Evolutionary conservation across 108 stramenopile species (phyloP).

Genomic region (Nitzschia sp.): DNA sequence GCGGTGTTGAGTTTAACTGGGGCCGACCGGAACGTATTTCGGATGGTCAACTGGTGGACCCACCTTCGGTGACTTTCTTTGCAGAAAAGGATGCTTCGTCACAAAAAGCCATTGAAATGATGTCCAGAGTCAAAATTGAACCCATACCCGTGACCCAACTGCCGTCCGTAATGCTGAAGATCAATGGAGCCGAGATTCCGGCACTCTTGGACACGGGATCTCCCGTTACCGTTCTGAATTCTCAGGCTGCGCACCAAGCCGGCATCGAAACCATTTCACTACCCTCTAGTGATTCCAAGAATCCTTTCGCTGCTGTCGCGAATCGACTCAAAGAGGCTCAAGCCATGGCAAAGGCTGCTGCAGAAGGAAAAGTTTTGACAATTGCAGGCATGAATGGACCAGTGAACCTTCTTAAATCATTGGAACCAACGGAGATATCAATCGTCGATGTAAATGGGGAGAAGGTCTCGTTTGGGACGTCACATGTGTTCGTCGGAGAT

Average conservation of each 20-base stretch:
- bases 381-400: conserved; percentile 59
- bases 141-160: conserved; percentile 54
- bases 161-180: conserved; percentile 49
- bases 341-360: conserved; percentile 47
- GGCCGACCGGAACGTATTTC: conserved; percentile 1
- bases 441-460: conserved; percentile 17
- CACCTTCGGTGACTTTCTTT: conserved; percentile 59
- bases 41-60: conserved; percentile 7
- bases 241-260: conserved; percentile 59
- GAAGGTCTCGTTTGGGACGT: conserved; percentile 33
- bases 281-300: conserved; percentile 24
- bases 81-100: conserved; percentile 29
- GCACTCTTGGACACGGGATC: conserved; percentile 85
- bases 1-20: conserved; percentile 77
- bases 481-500: conserved; percentile 66
- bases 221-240: conserved; percentile 76
- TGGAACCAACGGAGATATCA: conserved; percentile 16
- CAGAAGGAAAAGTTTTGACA: conserved; percentile 56
- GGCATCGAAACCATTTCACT: conserved; percentile 40
- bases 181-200: conserved; percentile 65
- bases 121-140: conserved; percentile 47
- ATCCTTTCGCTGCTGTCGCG: conserved; percentile 59
- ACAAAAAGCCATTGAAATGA: conserved; percentile 24
- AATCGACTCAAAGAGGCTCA: conserved; percentile 55
- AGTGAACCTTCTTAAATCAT: conserved; percentile 50